A percentile compares a stretch with the other conserved stretches of the same genome.
These are phyloP conservation scores for Fusarium tanahbumbuense DNA, from an alignment of 2,329 filamentous ascomycete species.

Conservation along the genomic window DNA sequence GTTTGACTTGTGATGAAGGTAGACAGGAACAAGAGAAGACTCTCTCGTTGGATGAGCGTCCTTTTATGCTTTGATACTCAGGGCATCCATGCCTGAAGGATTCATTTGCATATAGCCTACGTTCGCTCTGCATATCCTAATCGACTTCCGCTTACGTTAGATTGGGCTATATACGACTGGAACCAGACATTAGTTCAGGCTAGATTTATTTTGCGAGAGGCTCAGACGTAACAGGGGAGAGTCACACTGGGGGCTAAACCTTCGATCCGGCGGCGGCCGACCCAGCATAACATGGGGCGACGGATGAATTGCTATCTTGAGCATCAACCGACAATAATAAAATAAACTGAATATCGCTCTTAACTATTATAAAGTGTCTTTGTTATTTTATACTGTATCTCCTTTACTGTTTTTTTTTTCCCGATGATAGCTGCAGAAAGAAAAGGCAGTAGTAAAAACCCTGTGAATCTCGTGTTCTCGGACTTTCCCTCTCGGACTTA, in stretches of 20 bases:
- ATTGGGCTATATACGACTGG: neutral
- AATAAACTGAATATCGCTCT: fast-evolving
- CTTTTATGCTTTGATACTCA: neutral
- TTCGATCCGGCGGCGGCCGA: neutral
- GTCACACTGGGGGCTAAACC: neutral
- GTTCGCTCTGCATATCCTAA: neutral
- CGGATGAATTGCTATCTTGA: fast-evolving
- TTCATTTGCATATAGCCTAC: neutral
- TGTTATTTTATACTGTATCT: no score
- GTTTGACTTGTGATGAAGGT: no score
- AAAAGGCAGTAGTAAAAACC: neutral
- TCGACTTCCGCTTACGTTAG: neutral
- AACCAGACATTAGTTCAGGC: neutral
- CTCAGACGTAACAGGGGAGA: neutral
- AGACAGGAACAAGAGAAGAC: no score
- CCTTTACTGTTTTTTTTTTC: no score
- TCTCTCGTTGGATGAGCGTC: fast-evolving
- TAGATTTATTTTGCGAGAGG: neutral
- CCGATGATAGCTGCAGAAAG: no score
- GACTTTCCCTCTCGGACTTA: neutral
- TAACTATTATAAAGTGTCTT: no score
- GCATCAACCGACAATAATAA: neutral
- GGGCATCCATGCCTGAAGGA: neutral
- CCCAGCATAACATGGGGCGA: neutral
- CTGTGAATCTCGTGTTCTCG: neutral